Evolutionary conservation across 2,329 filamentous ascomycete species (phyloP), one percentile per base, ranked within the genome.

Genomic region (Phoma sp.): DNA sequence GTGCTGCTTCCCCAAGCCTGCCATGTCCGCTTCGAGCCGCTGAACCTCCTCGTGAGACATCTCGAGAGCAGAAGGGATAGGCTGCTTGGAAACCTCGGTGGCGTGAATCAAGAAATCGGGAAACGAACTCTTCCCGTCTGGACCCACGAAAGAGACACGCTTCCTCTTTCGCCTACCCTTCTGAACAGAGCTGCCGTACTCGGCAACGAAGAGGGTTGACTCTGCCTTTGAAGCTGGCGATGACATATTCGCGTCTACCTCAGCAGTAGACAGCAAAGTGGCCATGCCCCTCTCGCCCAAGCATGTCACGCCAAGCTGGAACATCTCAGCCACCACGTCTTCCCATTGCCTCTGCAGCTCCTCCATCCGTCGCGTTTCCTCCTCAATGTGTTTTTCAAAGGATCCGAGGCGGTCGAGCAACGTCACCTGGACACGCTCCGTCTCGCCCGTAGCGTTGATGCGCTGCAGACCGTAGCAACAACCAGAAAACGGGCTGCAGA

Each of bases 321-420:
- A 72, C 17, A 75, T 70, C 55, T 75, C 69, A 19, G 65, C 65
- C 2, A 70, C 53, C 1, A 68, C 47, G 0, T 21, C 31, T 43
- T 70, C 65, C 72, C 73, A 75, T 27, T 67, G 50, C 9, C 40
- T 55, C 17, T 69, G 60, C 29, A 75, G 37, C 9, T 40, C 45
- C 10, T 52, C 38, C 5, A 74, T 48, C 36, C 65, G 60, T 17
- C 50, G 46, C 17, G 58, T 61, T n/a, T 67, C 61, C 6, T 57
- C 38, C 38, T 51, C 47, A n/a, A 73, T 52, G 12, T 56, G 38
- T 1, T 57, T 47, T n/a, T 58, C 57, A 51, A 71, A 74, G 8
- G 53, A 48, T 0, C 29, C 19, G 48, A 74, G 68, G 21, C 57
- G 58, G 2, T 59, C 58, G 9, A 61, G 59, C 7, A 75, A 51